A percentile compares a stretch with the other conserved stretches of the same genome.
Conservation (phyloP, 257 asterid species). For the Asclepias syriaca region DNA sequence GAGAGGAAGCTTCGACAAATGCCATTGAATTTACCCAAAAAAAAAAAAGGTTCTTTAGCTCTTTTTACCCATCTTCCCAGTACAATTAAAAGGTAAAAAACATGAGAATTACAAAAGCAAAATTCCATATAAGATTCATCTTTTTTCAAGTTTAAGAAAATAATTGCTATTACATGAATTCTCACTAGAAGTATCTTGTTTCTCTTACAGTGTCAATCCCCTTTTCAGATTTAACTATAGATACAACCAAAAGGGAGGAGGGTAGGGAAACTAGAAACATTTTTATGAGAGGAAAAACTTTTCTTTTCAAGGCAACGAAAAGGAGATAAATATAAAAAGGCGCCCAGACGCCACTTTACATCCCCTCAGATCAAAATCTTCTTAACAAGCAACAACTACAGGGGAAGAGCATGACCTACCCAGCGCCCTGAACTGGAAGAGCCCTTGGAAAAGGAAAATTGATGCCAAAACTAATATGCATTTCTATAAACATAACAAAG, state of each 20-base stretch:
- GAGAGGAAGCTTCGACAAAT: too few relatives aligned
- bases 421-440: neutral
- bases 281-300: neutral
- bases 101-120: neutral
- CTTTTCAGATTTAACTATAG: slow-evolving; percentile 9
- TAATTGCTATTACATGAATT: slow-evolving; percentile 8
- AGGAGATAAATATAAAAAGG: slow-evolving; percentile 5
- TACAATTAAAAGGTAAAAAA: too few relatives aligned
- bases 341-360: slow-evolving; percentile 19
- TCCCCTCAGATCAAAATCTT: slow-evolving; percentile 25
- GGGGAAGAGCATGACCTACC: slow-evolving; percentile 10
- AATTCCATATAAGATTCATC: neutral
- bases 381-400: slow-evolving; percentile 13
- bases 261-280: slow-evolving; percentile 4
- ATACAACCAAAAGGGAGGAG: slow-evolving; percentile 17
- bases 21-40: too few relatives aligned
- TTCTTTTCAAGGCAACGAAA: neutral
- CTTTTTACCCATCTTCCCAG: neutral
- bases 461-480: slow-evolving; percentile 3
- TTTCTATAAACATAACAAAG: slow-evolving; percentile 11
- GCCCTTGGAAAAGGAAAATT: slow-evolving; percentile 6
- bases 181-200: slow-evolving; percentile 18
- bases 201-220: slow-evolving; percentile 19
- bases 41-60: too few relatives aligned
- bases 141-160: neutral